These are phyloP conservation scores for Ceratocystis lukuohia DNA, from an alignment of 2,329 filamentous ascomycete genomes.

Conservation along the genomic window DNA sequence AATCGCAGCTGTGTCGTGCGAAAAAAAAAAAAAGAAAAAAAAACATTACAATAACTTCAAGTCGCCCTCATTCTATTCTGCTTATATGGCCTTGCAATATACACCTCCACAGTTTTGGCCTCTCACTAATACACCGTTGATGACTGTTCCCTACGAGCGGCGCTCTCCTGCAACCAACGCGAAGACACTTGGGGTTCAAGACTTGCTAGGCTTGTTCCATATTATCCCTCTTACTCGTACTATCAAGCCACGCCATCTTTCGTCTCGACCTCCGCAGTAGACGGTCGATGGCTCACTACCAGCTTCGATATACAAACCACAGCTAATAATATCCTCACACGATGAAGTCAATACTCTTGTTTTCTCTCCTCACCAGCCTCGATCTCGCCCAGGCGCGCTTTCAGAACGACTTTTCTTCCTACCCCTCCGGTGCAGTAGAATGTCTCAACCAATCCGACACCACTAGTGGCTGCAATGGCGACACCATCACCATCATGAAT, in stretches of 20 bases:
- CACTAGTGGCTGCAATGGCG: constrained; percentile 30
- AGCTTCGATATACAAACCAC: background rate
- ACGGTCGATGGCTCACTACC: background rate
- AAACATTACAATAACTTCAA: background rate
- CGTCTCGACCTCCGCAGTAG: background rate
- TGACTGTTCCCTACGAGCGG: background rate
- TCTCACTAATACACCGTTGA: background rate
- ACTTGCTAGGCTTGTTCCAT: background rate
- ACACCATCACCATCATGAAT: constrained; percentile 32
- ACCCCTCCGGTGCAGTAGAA: constrained; percentile 25
- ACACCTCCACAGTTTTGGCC: background rate
- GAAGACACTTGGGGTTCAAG: background rate
- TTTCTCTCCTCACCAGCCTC: constrained; percentile 26
- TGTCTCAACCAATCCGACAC: constrained; percentile 34
- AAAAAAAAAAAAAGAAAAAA: too few species aligned
- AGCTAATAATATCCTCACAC: background rate
- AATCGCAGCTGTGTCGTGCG: background rate
- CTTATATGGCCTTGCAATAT: background rate
- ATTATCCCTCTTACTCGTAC: background rate
- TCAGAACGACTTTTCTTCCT: constrained; percentile 27
- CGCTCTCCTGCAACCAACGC: background rate
- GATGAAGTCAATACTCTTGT: constrained; percentile 15
- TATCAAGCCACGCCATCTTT: background rate
- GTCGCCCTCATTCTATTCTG: background rate
- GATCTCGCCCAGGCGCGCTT: constrained; percentile 22